Evolutionary conservation across 352 stramenopile species (phyloP).

Genomic region (Blastocystis hominis): DNA sequence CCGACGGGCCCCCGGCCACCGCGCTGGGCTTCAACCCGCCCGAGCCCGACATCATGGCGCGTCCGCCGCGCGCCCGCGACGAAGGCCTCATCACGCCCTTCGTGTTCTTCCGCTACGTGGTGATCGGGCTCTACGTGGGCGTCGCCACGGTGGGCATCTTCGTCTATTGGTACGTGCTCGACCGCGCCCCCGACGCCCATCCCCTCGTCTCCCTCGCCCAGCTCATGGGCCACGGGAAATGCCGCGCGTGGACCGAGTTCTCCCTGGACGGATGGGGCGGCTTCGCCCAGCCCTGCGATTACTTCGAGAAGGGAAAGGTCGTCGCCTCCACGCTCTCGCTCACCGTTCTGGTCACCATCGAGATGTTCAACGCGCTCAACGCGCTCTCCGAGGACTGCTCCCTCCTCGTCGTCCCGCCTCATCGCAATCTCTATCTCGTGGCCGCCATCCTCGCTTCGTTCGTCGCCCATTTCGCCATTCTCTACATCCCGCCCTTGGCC

Average conservation of each 20-base stretch:
- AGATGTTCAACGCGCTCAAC: conserved; percentile 89
- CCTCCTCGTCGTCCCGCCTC: conserved; percentile 79
- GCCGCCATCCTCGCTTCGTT: conserved; percentile 85
- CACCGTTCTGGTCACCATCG: conserved; percentile 81
- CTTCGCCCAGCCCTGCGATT: conserved; percentile 63
- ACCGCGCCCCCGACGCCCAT: neutral
- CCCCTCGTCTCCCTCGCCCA: neutral
- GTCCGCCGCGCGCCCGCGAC: conserved; percentile 81
- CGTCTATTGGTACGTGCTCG: conserved; percentile 79
- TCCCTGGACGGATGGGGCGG: neutral
- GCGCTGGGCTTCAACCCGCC: conserved; percentile 95
- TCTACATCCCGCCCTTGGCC: conserved; percentile 81
- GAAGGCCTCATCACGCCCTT: conserved; percentile 93
- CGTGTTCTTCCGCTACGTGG: conserved; percentile 91
- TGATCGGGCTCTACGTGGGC: conserved; percentile 74
- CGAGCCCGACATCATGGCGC: conserved; percentile 90
- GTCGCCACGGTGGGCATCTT: conserved; percentile 81
- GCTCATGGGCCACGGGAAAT: neutral
- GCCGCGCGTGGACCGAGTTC: neutral
- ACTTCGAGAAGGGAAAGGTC: conserved; percentile 81
- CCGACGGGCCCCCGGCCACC: conserved; percentile 90
- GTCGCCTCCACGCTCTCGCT: conserved; percentile 82
- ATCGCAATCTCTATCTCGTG: conserved; percentile 82
- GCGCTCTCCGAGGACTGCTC: too few relatives aligned
- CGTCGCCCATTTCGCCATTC: too few relatives aligned